Base-by-base conservation (phyloP, 192 early-diverging fungal species). In the Coemansia sp. region DNA sequence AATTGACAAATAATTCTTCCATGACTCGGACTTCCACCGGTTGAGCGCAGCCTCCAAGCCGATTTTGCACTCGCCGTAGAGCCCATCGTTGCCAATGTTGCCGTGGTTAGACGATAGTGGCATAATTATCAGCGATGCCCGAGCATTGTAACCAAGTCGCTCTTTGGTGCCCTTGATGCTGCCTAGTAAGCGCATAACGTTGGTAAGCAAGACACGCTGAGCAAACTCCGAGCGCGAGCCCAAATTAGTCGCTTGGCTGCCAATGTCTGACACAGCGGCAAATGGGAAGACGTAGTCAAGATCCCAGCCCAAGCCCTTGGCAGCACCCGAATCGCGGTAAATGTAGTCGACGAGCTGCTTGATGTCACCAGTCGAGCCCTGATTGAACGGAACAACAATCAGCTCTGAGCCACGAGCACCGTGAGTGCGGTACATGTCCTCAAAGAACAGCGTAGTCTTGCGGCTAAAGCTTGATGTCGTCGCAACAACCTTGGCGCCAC, bases 81-180 rank as follows among this genome's bases (percentile, higher is more conserved):
- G 87, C 73, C 95, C 95, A 65, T 98, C 92, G 52, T 75, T 79
- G 61, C 95, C 95, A 69, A 98, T 96, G 3, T 90, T 91, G 58
- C 94, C 95, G 77, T 98, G 95, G 86, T 98, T 98, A 53, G 95
- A 94, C 62, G 95, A 98, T 53, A 96, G 73, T 6, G 95, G 95
- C 33, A 98, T 76, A 14, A 98, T 82, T 28, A 92, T 90, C 39
- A 90, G 88, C 25, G 95, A 92, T 57, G 94, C 92, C 52, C 93
- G 90, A 59, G 92, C 94, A 65, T 91, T 88, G 65, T 86, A 88
- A 38, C 89, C 86, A 25, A 85, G 75, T 67, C 65, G 62, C 66
- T 88, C 85, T 86, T 98, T 98, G 74, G 92, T 85, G 55, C 78
- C 76, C 81, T 93, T 94, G 58, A 98, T 87, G 47, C 86, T 80